These are phyloP conservation scores for Quercus lobata DNA, from an alignment of 331 rosid species.

Conservation along the genomic window DNA sequence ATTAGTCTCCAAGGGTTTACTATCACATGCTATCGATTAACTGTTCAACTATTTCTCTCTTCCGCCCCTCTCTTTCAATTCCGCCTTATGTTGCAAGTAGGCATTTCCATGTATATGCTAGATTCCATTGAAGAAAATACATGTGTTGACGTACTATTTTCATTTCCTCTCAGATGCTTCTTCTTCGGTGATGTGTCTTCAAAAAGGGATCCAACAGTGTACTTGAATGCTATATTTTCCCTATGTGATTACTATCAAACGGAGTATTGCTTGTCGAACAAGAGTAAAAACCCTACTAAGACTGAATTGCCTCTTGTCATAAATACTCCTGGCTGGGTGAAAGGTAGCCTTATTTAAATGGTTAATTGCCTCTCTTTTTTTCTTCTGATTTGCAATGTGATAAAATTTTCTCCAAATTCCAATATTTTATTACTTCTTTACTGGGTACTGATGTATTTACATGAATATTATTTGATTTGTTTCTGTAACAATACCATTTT, in stretches of 20 bases:
- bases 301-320: slow-evolving; percentile 68
- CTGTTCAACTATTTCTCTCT: background rate
- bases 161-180: slow-evolving; percentile 52
- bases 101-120: background rate
- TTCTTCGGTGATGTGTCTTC: slow-evolving; percentile 88
- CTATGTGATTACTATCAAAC: slow-evolving; percentile 56
- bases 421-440: slow-evolving; percentile 4
- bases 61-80: background rate
- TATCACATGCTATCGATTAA: background rate
- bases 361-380: background rate
- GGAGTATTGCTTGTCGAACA: slow-evolving; percentile 32
- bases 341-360: slow-evolving; percentile 39
- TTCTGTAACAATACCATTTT: background rate
- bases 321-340: slow-evolving; percentile 93
- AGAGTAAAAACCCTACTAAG: slow-evolving; percentile 32
- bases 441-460: background rate
- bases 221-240: slow-evolving; percentile 44
- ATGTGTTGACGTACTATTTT: slow-evolving; percentile 8
- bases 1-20: background rate
- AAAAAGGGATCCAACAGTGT: slow-evolving; percentile 59
- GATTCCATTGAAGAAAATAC: background rate
- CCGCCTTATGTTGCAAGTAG: background rate
- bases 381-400: background rate
- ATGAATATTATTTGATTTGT: background rate
- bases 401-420: background rate